These are phyloP conservation scores for Backusella liffmaniae DNA, from an alignment of 192 early-diverging fungal genomes.

Conservation along the genomic window DNA sequence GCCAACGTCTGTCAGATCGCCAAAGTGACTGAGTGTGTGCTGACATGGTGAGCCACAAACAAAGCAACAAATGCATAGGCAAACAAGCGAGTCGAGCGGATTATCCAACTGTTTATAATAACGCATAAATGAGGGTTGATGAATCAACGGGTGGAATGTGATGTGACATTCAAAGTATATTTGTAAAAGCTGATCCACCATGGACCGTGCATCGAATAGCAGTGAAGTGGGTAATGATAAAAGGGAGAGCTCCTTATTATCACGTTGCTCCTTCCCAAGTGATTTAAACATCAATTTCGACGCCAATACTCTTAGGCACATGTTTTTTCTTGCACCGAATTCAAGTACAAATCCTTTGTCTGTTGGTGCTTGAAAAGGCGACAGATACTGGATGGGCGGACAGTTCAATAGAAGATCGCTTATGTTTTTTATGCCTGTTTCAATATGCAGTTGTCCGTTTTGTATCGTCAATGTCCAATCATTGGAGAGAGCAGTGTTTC, in stretches of 20 bases:
- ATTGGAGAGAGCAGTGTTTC: neutral
- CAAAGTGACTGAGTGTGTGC: neutral
- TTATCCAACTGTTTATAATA: neutral
- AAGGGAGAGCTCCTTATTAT: neutral
- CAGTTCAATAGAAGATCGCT: neutral
- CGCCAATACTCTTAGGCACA: neutral
- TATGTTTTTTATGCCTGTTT: neutral
- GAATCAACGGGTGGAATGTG: neutral
- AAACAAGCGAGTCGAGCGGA: neutral
- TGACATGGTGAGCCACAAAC: neutral
- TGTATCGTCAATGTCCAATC: neutral
- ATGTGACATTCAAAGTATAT: neutral
- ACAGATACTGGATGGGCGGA: neutral
- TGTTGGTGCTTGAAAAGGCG: neutral
- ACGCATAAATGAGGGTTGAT: neutral
- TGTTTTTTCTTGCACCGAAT: neutral
- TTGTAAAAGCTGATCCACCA: neutral
- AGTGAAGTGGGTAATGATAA: neutral
- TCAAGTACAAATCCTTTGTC: neutral
- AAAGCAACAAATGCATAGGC: neutral
- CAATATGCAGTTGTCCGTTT: neutral
- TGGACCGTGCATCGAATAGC: neutral
- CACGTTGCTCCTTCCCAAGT: neutral
- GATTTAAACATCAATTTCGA: neutral
- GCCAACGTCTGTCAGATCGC: neutral